phyloP scores from a whole-genome alignment of 768 basidiomycete genomes.

The Rhizopogon vulgaris region DNA sequence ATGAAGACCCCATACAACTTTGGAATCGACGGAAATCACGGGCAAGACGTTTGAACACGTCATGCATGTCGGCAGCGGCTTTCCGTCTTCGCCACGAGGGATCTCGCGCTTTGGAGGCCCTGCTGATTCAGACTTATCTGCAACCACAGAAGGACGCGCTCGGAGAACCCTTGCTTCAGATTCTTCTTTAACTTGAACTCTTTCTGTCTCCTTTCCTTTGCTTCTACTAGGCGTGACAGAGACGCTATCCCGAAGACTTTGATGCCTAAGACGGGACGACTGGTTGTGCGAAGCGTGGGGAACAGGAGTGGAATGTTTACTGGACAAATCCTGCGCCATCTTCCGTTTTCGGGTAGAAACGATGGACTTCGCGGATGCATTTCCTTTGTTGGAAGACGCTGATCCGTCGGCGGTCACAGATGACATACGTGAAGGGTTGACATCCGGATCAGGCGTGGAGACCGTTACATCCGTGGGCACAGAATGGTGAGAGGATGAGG shows the following conservation, averaged over 20 bases:
- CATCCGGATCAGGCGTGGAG: slow-evolving; percentile 9
- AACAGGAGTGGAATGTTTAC: slow-evolving; percentile 32
- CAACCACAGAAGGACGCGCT: slow-evolving; percentile 35
- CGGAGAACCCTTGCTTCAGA: slow-evolving; percentile 46
- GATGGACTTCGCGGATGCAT: slow-evolving; percentile 44
- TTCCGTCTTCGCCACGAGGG: slow-evolving; percentile 58
- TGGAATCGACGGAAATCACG: slow-evolving; percentile 67
- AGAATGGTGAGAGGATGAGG: slow-evolving; percentile 21
- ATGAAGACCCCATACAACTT: slow-evolving; percentile 69
- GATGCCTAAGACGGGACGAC: slow-evolving; percentile 15
- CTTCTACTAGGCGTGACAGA: slow-evolving; percentile 25
- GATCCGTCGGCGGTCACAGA: slow-evolving; percentile 26
- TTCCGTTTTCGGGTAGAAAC: slow-evolving; percentile 58
- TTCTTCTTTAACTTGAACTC: slow-evolving; percentile 40
- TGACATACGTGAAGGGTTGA: slow-evolving; percentile 30
- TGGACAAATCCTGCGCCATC: slow-evolving; percentile 43
- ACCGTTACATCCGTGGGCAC: slow-evolving; percentile 17
- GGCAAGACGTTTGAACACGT: slow-evolving; percentile 70
- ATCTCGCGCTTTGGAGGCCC: slow-evolving; percentile 37
- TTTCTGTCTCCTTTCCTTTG: slow-evolving; percentile 38
- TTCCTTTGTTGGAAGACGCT: slow-evolving; percentile 16
- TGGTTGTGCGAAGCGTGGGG: slow-evolving; percentile 17
- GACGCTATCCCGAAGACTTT: slow-evolving; percentile 21
- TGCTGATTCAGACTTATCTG: slow-evolving; percentile 28
- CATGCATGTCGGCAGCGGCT: slow-evolving; percentile 60